These are phyloP conservation scores for Andalucia godoyi DNA, from an alignment of 78 protist genomes.

Conservation along the genomic window DNA sequence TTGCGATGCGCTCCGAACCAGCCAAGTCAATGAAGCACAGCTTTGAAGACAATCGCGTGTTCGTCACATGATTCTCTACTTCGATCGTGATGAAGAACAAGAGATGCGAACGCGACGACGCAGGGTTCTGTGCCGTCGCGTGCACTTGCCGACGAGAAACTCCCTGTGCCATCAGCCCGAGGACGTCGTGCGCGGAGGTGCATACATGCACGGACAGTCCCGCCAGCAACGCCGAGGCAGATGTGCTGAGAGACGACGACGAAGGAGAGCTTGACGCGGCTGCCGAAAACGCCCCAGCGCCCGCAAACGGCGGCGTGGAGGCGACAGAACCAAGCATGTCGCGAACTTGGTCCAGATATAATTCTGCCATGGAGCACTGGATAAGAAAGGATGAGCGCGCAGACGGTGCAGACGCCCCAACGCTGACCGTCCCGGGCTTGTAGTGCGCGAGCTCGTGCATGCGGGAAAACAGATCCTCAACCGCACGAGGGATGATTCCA, in stretches of 20 bases:
- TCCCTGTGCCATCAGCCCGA: neutral
- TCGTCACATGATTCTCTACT: neutral
- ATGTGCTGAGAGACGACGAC: neutral
- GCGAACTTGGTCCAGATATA: neutral
- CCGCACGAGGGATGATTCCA: slow-evolving; percentile 23
- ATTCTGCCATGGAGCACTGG: slow-evolving; percentile 19
- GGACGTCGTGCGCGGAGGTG: neutral
- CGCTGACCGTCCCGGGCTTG: no score
- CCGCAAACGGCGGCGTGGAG: neutral
- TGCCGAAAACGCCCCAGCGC: no score
- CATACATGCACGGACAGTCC: neutral
- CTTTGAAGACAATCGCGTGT: no score
- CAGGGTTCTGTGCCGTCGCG: slow-evolving; percentile 1
- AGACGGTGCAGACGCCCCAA: no score
- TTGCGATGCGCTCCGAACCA: slow-evolving; percentile 19
- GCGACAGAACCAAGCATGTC: neutral
- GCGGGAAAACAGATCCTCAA: slow-evolving; percentile 21
- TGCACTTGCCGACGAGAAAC: neutral
- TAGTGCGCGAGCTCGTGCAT: no score
- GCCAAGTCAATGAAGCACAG: slow-evolving; percentile 33
- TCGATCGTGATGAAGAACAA: neutral
- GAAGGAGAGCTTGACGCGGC: no score
- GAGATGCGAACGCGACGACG: slow-evolving; percentile 20
- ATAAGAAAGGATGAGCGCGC: no score
- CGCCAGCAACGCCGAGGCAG: neutral